Evolutionary conservation across 106 monocot genomes (phyloP).

Genomic region (Dioscorea zingiberensis): DNA sequence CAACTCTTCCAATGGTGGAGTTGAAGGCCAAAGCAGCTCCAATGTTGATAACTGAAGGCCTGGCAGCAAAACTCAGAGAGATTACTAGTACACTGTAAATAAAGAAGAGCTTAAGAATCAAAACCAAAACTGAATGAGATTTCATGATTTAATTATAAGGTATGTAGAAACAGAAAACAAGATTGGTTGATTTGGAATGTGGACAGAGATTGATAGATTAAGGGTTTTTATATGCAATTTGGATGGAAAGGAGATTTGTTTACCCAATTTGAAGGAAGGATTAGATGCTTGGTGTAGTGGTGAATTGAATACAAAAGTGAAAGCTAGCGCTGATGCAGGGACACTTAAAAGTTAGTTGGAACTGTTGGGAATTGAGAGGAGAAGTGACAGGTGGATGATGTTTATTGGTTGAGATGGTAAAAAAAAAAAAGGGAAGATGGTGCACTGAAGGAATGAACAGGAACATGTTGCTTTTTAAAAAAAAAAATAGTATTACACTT

Average conservation of each 20-base stretch:
- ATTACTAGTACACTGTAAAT: no score
- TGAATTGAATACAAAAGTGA: no score
- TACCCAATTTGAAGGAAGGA: no score
- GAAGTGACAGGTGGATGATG: no score
- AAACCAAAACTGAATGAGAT: not conserved
- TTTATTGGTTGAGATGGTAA: no score
- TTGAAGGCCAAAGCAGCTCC: slow-evolving; percentile 70
- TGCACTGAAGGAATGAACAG: no score
- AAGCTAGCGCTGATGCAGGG: not conserved
- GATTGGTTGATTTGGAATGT: not conserved
- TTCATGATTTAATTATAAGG: not conserved
- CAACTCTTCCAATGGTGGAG: slow-evolving; percentile 66
- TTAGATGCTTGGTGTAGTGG: not conserved
- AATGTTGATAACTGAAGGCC: slow-evolving; percentile 55
- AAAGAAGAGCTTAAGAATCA: not conserved
- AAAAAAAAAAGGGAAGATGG: no score
- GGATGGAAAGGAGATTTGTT: no score
- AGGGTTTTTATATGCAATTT: not conserved
- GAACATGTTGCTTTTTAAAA: no score
- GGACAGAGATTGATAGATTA: not conserved
- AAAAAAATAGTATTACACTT: no score
- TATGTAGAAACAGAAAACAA: not conserved
- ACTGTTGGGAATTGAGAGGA: no score
- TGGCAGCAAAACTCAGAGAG: slow-evolving; percentile 19
- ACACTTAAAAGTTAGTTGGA: no score